Conservation (phyloP, 371 early-diverging fungal genomes). For the Dipsacomyces acuminosporus region DNA sequence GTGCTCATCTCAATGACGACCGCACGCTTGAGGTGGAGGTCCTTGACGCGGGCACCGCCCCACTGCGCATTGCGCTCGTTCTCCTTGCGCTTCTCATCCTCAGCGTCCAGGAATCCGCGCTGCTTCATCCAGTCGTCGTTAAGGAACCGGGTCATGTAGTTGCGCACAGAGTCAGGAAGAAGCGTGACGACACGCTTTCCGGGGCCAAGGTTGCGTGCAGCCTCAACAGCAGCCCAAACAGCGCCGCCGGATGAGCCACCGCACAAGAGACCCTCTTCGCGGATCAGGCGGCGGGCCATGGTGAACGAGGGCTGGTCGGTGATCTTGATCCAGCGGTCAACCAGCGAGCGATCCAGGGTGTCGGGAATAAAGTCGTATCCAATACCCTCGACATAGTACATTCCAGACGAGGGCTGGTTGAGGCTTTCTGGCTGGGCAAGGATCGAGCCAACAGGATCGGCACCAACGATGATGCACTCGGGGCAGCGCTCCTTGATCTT, state of each 20-base stretch:
- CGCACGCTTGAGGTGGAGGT: conserved; percentile 74
- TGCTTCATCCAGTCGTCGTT: conserved; percentile 94
- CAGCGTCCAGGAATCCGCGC: conserved; percentile 64
- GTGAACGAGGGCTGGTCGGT: conserved; percentile 90
- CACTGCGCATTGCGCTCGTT: conserved; percentile 39
- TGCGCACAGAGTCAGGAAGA: conserved; percentile 93
- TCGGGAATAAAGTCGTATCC: conserved; percentile 97
- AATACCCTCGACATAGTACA: conserved; percentile 92
- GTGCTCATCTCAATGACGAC: conserved; percentile 67
- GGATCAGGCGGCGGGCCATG: conserved; percentile 91
- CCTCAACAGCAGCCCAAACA: conserved; percentile 76
- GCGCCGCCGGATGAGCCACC: conserved; percentile 96
- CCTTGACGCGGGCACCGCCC: conserved; percentile 71
- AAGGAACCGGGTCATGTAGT: conserved; percentile 97
- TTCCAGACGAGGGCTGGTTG: conserved; percentile 53
- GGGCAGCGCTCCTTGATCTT: conserved; percentile 92
- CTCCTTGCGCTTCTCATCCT: conserved; percentile 63
- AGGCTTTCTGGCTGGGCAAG: conserved; percentile 83
- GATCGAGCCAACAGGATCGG: conserved; percentile 92
- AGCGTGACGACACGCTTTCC: conserved; percentile 91
- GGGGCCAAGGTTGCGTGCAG: conserved; percentile 74
- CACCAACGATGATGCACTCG: conserved; percentile 80
- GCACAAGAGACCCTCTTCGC: conserved; percentile 91
- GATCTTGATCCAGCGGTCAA: conserved; percentile 94
- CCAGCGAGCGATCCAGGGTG: conserved; percentile 70